Conservation (phyloP, 805 yeast species). For the Cyberlindnera mrakii region DNA sequence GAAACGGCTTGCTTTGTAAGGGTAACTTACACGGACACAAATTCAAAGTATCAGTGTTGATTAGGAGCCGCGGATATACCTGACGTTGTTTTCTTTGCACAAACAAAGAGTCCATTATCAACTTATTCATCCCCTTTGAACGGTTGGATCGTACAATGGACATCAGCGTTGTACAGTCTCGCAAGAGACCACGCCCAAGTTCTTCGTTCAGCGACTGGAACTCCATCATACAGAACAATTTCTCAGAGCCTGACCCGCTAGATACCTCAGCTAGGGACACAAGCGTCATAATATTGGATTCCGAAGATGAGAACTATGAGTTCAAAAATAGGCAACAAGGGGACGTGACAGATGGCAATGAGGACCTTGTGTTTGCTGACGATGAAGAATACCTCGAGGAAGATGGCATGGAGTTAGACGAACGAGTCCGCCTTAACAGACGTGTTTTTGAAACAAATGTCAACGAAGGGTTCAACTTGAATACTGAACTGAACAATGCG, state of each 20-base stretch:
- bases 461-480: constrained; percentile 12
- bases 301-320: constrained; percentile 31
- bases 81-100: no score
- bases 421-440: not conserved
- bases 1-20: no score
- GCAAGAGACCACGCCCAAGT: constrained; percentile 40
- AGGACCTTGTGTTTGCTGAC: constrained; percentile 9
- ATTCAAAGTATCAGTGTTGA: no score
- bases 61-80: no score
- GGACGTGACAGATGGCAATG: constrained; percentile 9
- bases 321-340: constrained; percentile 6
- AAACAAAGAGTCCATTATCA: no score
- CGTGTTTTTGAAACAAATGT: not conserved
- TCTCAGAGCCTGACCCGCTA: constrained; percentile 7
- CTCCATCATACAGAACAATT: constrained; percentile 17
- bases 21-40: no score
- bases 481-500: constrained; percentile 5
- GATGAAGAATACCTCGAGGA: constrained; percentile 10
- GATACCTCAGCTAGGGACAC: constrained; percentile 18
- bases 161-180: not conserved
- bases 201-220: constrained; percentile 24
- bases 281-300: constrained; percentile 32
- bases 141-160: not conserved
- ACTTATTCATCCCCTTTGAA: constrained; percentile 1
- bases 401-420: not conserved